Conservation (phyloP, 371 early-diverging fungal species). For the Lichtheimia ornata region DNA sequence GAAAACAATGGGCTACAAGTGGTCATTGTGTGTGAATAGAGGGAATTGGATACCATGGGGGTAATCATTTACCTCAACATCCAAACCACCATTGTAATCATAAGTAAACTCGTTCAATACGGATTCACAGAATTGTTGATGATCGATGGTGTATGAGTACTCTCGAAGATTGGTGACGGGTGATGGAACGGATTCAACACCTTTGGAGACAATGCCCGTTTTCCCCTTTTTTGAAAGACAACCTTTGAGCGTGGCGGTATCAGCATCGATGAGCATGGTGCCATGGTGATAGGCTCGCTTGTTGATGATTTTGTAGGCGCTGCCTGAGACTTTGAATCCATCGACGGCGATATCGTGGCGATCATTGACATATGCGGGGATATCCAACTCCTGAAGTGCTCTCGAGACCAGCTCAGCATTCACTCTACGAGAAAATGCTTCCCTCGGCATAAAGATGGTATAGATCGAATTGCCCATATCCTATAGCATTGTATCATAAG, state of each 20-base stretch:
- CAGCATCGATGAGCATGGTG: conserved; percentile 94
- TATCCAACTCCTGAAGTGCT: conserved; percentile 77
- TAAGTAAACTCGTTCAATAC: conserved; percentile 70
- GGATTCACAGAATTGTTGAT: conserved; percentile 80
- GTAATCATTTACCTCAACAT: conserved; percentile 29
- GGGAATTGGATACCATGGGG: too few species aligned
- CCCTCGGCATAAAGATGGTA: conserved; percentile 91
- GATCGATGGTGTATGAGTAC: conserved; percentile 81
- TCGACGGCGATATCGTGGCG: conserved; percentile 90
- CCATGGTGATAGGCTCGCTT: conserved; percentile 94
- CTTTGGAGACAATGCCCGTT: conserved; percentile 74
- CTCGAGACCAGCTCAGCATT: conserved; percentile 81
- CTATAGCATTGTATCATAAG: conserved; percentile 33
- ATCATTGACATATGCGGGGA: conserved; percentile 85
- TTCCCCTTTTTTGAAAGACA: conserved; percentile 41
- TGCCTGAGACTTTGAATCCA: conserved; percentile 86
- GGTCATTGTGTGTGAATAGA: too few species aligned
- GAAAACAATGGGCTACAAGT: conserved; percentile 38
- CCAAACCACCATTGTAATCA: conserved; percentile 42
- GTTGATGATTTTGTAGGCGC: conserved; percentile 90
- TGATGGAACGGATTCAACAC: conserved; percentile 89
- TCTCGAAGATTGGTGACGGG: conserved; percentile 82
- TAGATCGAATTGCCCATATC: conserved; percentile 96
- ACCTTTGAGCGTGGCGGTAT: conserved; percentile 67
- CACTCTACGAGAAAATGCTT: conserved; percentile 72